phyloP scores from a whole-genome alignment of 2,329 filamentous ascomycete genomes.

The Dactylellina parvicollis region DNA sequence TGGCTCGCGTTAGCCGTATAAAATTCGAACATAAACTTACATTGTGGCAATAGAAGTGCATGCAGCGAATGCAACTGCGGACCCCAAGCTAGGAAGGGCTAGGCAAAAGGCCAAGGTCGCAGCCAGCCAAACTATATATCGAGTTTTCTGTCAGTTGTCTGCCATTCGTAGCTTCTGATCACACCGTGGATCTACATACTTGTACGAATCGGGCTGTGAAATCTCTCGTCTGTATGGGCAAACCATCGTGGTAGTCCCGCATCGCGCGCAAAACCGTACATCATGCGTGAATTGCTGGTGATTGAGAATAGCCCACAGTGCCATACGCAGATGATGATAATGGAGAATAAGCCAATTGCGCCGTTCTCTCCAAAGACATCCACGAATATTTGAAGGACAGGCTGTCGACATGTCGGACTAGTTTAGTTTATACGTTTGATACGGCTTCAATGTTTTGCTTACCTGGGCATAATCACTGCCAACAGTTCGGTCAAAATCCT shows the following conservation, averaged over 20 bases:
- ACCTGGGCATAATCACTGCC: slow-evolving; percentile 62
- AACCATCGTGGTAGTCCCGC: slow-evolving; percentile 69
- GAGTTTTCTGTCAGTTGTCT: not conserved
- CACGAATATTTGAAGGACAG: slow-evolving; percentile 69
- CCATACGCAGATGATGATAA: slow-evolving; percentile 71
- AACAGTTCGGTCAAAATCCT: slow-evolving; percentile 67
- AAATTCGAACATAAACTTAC: slow-evolving; percentile 12
- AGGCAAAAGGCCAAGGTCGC: slow-evolving; percentile 68
- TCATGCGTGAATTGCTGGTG: slow-evolving; percentile 70
- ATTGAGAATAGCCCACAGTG: slow-evolving; percentile 70
- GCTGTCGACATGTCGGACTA: slow-evolving; percentile 60
- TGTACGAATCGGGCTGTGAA: slow-evolving; percentile 65
- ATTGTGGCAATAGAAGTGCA: slow-evolving; percentile 70
- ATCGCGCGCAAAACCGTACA: slow-evolving; percentile 70
- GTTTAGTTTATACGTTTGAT: not conserved
- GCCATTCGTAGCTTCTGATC: slow-evolving; percentile 11
- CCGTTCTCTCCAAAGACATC: slow-evolving; percentile 69
- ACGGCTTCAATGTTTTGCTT: not conserved
- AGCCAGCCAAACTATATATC: slow-evolving; percentile 66
- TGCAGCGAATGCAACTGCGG: slow-evolving; percentile 68
- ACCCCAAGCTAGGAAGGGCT: slow-evolving; percentile 68
- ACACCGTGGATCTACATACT: slow-evolving; percentile 10
- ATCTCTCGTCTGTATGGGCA: slow-evolving; percentile 66
- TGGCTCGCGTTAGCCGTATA: not conserved
- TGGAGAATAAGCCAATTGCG: slow-evolving; percentile 67